Conservation (phyloP, 768 basidiomycete genomes). For the Leccinum uliginosum region DNA sequence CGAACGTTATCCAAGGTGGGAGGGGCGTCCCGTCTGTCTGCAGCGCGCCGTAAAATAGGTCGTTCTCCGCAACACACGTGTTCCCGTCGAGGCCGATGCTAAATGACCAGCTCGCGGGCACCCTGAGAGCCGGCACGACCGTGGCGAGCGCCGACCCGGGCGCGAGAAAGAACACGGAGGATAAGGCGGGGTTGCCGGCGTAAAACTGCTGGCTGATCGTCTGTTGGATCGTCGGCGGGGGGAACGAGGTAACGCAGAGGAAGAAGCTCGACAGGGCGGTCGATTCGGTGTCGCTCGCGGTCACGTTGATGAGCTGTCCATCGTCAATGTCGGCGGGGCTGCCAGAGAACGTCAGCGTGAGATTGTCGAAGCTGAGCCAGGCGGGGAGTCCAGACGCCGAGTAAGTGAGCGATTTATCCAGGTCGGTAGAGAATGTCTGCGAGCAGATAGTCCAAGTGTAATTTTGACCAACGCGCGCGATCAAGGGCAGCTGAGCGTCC, state of each 20-base stretch:
- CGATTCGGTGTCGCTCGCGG: conserved; percentile 52
- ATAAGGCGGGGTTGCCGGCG: conserved; percentile 56
- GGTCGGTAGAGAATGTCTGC: conserved; percentile 56
- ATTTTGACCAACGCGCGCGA: conserved; percentile 61
- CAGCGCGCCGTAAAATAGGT: conserved; percentile 60
- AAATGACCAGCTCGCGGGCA: conserved; percentile 85
- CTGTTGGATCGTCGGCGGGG: conserved; percentile 50
- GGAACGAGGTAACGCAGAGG: conserved; percentile 51
- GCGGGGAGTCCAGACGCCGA: conserved; percentile 54
- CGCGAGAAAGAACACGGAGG: conserved; percentile 71
- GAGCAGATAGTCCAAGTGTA: conserved; percentile 70
- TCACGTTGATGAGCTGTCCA: conserved; percentile 60
- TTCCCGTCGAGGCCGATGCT: conserved; percentile 75
- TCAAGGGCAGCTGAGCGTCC: conserved; percentile 67
- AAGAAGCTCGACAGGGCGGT: conserved; percentile 50
- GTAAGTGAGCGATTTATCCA: conserved; percentile 45
- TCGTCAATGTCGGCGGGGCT: conserved; percentile 60
- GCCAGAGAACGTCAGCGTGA: conserved; percentile 60
- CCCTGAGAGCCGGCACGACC: conserved; percentile 54
- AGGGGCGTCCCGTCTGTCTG: conserved; percentile 64
- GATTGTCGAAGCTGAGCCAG: conserved; percentile 75
- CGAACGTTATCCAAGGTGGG: conserved; percentile 74
- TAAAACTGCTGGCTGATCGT: conserved; percentile 60
- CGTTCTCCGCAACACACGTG: conserved; percentile 49
- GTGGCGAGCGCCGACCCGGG: conserved; percentile 52